Conservation (phyloP, 495 filamentous ascomycete genomes). For the Chaetomidium leptoderma region DNA sequence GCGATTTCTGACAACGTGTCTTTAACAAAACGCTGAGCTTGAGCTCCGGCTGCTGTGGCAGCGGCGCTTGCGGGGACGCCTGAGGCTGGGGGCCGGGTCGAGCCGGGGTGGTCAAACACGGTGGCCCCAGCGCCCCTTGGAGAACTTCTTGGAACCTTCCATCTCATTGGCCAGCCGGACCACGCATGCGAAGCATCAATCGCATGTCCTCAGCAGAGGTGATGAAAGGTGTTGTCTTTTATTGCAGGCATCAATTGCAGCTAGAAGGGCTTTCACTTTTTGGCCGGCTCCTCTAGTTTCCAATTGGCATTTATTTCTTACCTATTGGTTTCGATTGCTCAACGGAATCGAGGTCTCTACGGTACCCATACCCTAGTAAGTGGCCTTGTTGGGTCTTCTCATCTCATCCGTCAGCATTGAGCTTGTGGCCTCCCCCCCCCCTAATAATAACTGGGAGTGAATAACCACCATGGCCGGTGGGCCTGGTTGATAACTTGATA, state of each 20-base stretch:
- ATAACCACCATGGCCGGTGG: too few species aligned
- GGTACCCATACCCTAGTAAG: too few species aligned
- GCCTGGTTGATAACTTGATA: neutral
- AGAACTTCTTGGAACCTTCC: conserved; percentile 23
- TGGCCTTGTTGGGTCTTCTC: too few species aligned
- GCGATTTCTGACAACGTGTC: conserved; percentile 37
- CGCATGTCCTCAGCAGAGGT: neutral
- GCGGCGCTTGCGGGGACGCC: conserved; percentile 25
- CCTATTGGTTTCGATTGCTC: too few species aligned
- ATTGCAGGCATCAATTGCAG: neutral
- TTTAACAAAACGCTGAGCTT: conserved; percentile 28
- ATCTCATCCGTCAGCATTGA: neutral
- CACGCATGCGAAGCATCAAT: neutral
- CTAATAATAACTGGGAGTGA: neutral
- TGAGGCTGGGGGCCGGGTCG: conserved; percentile 13
- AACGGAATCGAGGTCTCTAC: too few species aligned
- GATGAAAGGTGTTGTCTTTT: neutral
- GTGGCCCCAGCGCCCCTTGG: conserved; percentile 21
- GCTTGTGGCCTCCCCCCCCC: too few species aligned
- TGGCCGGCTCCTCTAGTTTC: neutral
- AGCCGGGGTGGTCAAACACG: neutral
- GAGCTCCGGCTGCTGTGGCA: conserved; percentile 13
- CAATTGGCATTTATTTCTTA: neutral
- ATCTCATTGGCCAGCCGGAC: conserved; percentile 8
- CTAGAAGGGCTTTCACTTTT: neutral